Conservation (phyloP, 2,329 filamentous ascomycete species). For the Colletotrichum chrysophilum region DNA sequence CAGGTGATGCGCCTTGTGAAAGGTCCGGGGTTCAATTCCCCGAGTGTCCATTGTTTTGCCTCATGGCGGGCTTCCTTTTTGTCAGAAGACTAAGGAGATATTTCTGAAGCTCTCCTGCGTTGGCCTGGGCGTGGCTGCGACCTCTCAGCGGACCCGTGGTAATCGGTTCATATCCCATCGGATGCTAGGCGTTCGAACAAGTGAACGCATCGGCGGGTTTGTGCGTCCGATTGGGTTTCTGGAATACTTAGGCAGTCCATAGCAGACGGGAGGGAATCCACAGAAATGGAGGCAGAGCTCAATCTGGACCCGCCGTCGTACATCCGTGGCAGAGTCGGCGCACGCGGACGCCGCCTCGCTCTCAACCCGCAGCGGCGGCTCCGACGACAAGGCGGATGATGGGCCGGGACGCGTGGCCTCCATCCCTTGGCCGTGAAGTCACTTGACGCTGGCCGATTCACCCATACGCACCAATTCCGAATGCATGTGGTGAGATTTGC, state of each 20-base stretch:
- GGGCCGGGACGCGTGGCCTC: background rate
- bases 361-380: background rate
- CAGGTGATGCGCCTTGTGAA: background rate
- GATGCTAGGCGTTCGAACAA: background rate
- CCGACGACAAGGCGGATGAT: background rate
- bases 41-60: background rate
- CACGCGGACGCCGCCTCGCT: background rate
- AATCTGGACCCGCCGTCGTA: background rate
- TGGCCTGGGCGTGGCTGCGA: background rate
- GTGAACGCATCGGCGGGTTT: background rate
- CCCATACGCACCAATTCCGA: background rate
- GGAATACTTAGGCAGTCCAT: background rate
- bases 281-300: background rate
- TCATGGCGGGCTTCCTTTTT: background rate
- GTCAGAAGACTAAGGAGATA: background rate
- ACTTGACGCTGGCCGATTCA: background rate
- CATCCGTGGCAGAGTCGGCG: background rate
- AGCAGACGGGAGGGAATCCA: background rate
- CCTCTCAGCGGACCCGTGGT: background rate
- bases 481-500: background rate
- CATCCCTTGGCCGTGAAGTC: background rate
- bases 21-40: conserved; percentile 5
- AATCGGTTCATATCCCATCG: background rate
- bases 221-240: background rate
- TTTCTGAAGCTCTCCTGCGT: background rate